phyloP scores from a whole-genome alignment of 176 grass and related monocot genomes.

The Eremochloa ophiuroides region DNA sequence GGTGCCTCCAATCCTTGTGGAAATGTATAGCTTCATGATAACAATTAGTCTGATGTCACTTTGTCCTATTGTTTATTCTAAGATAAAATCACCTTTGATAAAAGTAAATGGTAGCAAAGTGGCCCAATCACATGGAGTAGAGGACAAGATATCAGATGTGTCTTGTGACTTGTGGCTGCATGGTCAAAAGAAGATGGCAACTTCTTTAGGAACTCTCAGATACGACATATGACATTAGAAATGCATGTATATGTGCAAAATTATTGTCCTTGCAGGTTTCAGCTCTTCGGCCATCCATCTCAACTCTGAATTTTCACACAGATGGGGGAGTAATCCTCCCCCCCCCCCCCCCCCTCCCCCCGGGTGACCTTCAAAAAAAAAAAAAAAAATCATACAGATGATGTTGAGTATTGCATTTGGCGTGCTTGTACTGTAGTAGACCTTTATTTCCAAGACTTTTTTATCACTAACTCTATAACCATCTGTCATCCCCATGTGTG shows the following conservation, averaged over 20 bases:
- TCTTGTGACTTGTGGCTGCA: not conserved
- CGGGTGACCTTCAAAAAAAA: too few relatives aligned
- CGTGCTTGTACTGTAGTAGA: not conserved
- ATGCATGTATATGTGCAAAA: slow-evolving; percentile 1
- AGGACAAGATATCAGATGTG: slow-evolving; percentile 29
- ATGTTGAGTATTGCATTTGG: not conserved
- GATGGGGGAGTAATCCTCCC: too few relatives aligned
- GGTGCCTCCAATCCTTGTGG: not conserved
- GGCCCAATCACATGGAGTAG: slow-evolving; percentile 22
- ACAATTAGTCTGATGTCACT: not conserved
- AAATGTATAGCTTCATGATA: not conserved
- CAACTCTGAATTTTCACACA: not conserved
- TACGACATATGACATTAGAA: slow-evolving; percentile 4
- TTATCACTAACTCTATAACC: not conserved
- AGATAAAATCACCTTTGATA: slow-evolving; percentile 18
- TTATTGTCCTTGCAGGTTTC: not conserved
- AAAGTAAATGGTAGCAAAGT: slow-evolving; percentile 12
- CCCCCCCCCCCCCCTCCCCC: too few relatives aligned
- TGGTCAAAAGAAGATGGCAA: slow-evolving; percentile 45
- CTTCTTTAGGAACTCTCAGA: slow-evolving; percentile 33
- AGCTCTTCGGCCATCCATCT: not conserved
- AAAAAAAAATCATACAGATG: too few relatives aligned
- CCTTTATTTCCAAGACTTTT: not conserved
- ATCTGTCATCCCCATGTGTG: not conserved
- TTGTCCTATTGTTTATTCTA: not conserved